phyloP scores from a whole-genome alignment of 768 basidiomycete genomes.

The Tephrocybe sp. region DNA sequence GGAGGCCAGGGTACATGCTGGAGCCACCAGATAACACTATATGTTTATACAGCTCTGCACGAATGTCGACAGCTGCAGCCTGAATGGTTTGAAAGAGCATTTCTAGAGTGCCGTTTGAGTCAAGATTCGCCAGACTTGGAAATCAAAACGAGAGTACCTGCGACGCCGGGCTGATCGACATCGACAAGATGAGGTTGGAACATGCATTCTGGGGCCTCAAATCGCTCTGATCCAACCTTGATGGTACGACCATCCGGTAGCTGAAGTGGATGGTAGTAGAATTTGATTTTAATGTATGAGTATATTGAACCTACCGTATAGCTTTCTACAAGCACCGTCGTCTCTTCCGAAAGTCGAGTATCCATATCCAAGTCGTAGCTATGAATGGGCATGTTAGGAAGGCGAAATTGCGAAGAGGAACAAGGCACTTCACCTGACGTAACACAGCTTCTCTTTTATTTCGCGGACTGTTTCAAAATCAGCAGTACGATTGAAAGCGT shows the following conservation, averaged over 20 bases:
- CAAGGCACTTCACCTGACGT: slow-evolving; percentile 70
- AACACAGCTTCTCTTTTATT: slow-evolving; percentile 99
- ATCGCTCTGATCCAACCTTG: slow-evolving; percentile 97
- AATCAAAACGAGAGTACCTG: slow-evolving; percentile 51
- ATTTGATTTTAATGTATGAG: background rate
- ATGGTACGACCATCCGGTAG: slow-evolving; percentile 94
- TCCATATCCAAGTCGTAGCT: slow-evolving; percentile 98
- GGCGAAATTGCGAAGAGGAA: background rate
- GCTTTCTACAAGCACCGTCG: slow-evolving; percentile 92
- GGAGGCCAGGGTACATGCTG: slow-evolving; percentile 98
- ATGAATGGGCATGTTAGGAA: background rate
- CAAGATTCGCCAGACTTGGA: background rate
- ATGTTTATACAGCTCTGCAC: slow-evolving; percentile 94
- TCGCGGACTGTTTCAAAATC: slow-evolving; percentile 99
- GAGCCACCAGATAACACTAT: slow-evolving; percentile 97
- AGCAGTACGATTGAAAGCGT: slow-evolving; percentile 98
- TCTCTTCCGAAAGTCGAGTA: slow-evolving; percentile 91
- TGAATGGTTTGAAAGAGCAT: slow-evolving; percentile 98
- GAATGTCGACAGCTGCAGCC: slow-evolving; percentile 83
- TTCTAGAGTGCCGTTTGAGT: slow-evolving; percentile 46
- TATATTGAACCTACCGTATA: slow-evolving; percentile 71
- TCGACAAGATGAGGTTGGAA: slow-evolving; percentile 99
- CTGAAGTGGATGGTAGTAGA: slow-evolving; percentile 35
- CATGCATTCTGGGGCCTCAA: slow-evolving; percentile 99
- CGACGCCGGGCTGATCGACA: slow-evolving; percentile 94